These are phyloP conservation scores for Lasiodiplodia hormozganensis DNA, from an alignment of 2,329 filamentous ascomycete species.

Conservation along the genomic window DNA sequence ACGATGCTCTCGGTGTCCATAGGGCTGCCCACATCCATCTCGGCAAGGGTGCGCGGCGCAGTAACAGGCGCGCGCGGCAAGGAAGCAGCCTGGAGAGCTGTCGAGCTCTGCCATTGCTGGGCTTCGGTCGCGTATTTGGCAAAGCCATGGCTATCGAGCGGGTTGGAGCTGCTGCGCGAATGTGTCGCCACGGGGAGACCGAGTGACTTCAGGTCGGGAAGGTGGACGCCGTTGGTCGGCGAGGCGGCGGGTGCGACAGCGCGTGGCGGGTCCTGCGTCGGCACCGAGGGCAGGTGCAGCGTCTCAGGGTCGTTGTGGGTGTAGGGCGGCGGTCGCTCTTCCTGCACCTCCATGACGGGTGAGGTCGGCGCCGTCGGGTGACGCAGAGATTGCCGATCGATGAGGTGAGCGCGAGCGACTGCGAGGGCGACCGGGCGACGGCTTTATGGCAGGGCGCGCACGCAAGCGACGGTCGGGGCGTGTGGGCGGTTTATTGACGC, in stretches of 20 bases:
- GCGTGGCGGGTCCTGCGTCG: conserved; percentile 43
- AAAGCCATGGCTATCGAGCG: conserved; percentile 35
- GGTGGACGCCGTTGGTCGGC: conserved; percentile 40
- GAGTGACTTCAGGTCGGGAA: conserved; percentile 55
- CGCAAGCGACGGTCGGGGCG: neutral
- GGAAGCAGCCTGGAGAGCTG: conserved; percentile 32
- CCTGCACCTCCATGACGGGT: conserved; percentile 37
- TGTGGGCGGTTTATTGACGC: conserved; percentile 1
- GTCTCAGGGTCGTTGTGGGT: conserved; percentile 49
- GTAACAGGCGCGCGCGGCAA: conserved; percentile 45
- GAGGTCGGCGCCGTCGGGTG: conserved; percentile 26
- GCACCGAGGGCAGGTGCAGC: conserved; percentile 51
- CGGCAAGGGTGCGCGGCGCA: conserved; percentile 37
- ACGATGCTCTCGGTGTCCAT: conserved; percentile 52
- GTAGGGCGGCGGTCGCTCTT: conserved; percentile 51
- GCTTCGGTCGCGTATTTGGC: conserved; percentile 37
- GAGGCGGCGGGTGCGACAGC: conserved; percentile 28
- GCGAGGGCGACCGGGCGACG: neutral
- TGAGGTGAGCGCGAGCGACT: conserved; percentile 9
- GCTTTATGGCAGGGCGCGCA: neutral
- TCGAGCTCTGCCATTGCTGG: conserved; percentile 37
- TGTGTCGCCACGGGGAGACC: conserved; percentile 48
- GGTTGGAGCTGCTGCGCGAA: conserved; percentile 39
- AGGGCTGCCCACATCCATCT: conserved; percentile 51
- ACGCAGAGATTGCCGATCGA: conserved; percentile 27